Evolutionary conservation across 2,329 filamentous ascomycete genomes (phyloP).

Genomic region (Colletotrichum siamense): DNA sequence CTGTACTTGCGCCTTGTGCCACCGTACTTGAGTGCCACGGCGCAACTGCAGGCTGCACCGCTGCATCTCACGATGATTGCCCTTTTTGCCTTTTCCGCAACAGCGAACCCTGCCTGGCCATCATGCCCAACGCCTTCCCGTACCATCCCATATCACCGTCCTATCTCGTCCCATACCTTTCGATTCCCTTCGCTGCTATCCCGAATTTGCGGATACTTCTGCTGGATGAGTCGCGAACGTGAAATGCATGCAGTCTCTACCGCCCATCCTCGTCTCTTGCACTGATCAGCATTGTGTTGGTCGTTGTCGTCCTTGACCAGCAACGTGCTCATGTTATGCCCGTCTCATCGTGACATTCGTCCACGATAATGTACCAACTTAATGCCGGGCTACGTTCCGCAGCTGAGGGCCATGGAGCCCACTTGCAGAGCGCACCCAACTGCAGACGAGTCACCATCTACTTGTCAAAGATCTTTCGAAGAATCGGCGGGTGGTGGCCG

Average conservation of each 20-base stretch:
- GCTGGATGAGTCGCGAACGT: not conserved
- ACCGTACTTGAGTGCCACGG: not conserved
- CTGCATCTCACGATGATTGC: slow-evolving; percentile 5
- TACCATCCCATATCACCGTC: not conserved
- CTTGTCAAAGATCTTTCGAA: not conserved
- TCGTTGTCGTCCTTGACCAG: not conserved
- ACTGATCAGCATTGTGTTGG: not conserved
- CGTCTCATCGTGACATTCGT: not conserved
- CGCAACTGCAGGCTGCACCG: not conserved
- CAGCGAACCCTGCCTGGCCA: not conserved
- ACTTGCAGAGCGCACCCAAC: not conserved
- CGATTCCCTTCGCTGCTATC: not conserved
- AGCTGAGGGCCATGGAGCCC: not conserved
- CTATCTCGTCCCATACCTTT: not conserved
- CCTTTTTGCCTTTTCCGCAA: not conserved
- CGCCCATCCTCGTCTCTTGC: not conserved
- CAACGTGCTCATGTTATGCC: not conserved
- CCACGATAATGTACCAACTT: not conserved
- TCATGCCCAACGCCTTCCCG: not conserved
- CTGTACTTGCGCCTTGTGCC: not conserved
- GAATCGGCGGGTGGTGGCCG: not conserved
- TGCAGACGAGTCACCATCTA: not conserved
- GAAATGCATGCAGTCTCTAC: not conserved
- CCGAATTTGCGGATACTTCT: not conserved
- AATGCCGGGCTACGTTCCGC: not conserved